Base-by-base conservation (phyloP, 1,139 yeast species). In the Taphrina pruni region DNA sequence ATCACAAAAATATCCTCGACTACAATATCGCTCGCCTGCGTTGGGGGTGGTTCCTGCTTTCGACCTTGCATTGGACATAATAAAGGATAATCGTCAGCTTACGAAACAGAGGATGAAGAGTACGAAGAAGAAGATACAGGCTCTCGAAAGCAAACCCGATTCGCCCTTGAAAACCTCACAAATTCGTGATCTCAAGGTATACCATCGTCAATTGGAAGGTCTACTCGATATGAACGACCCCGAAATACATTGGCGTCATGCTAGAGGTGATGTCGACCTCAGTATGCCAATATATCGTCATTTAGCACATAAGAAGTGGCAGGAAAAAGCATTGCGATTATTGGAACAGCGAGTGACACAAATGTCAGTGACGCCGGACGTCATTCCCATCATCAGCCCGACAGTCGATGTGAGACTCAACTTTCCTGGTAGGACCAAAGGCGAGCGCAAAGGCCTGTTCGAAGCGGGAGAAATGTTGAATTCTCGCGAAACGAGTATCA, bases 271-370 rank as follows among this genome's bases (percentile, higher is more conserved):
- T 20, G 79, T 88, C 68, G 97, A 94, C 78, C 84, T 87, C 76
- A 78, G 85, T 2, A 87, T 86, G 75, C 96, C 97, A 4, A 90
- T 93, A 20, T 93, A 88, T 79, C 85, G 97, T 77, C 81, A 86
- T 64, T 81, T 86, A 72, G 85, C 90, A 69, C 81, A 85, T 75
- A 80, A 88, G 72, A 84, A 88, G 73, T 94, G 98, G 97, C 84
- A 85, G 76, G 78, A 82, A 9, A 82, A 87, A 73, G 88, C 85
- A 64, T 84, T 86, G 78, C 87, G 89, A 86, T 76, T 89, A 69
- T 81, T 87, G 69, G 89, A 90, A 90, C 98, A 94, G 81, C 87
- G 98, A 80, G 79, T 95, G 71, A 99, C 94, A 79, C 88, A 90
- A 71, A 81, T 92, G 73, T 85, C 85, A 66, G 91, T 91, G 65